Base-by-base conservation (phyloP, 2,329 filamentous ascomycete species). In the Botrytis elliptica region DNA sequence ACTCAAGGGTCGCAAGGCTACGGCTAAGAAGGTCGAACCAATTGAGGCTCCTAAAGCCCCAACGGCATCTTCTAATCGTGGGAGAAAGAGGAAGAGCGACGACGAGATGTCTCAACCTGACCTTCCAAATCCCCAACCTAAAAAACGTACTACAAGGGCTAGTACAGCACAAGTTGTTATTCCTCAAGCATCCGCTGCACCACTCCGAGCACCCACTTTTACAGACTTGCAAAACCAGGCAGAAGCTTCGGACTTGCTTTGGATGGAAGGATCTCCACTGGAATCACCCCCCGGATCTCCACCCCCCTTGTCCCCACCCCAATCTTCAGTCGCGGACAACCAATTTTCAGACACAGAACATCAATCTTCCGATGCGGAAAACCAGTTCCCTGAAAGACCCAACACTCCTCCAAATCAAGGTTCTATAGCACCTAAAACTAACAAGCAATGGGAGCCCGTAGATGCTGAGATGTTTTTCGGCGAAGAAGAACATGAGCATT, bases 361-460 rank as follows among this genome's bases (percentile, higher is more conserved):
- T 0, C 92, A 93, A 77, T 91, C 92, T 1, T 95, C 93, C 0
- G 91, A 96, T 80, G 92, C 91, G 0, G 93, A 96, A 81, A 95
- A 95, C 77, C 90, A 88, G 66, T 92, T 92, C 1, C 66, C 66
- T 25, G 66, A 69, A 52, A 69, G 52, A 33, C 66, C 66, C 6
- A 69, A 69, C 14, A 69, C 66, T 90, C 91, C 1, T 90, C 89
- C 0, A 92, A 90, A 79, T 44, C 82, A 78, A 52, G 89, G 90
- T 77, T 80, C 85, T 74, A 85, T 90, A 59, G 85, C 86, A 33
- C 84, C 90, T 66, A 89, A 86, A 77, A 87, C 85, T 4, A 83
- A 84, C 12, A 84, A 84, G 29, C 85, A 90, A 0, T 98, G 95
- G 95, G 87, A 86, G 7, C 85, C 92, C 0, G 86, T 92, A 3